A percentile compares a stretch with the other conserved stretches of the same genome.
These are phyloP conservation scores for Hemisphaericaspora subhashii DNA, from an alignment of 1,139 yeast genomes.

Conservation along the genomic window DNA sequence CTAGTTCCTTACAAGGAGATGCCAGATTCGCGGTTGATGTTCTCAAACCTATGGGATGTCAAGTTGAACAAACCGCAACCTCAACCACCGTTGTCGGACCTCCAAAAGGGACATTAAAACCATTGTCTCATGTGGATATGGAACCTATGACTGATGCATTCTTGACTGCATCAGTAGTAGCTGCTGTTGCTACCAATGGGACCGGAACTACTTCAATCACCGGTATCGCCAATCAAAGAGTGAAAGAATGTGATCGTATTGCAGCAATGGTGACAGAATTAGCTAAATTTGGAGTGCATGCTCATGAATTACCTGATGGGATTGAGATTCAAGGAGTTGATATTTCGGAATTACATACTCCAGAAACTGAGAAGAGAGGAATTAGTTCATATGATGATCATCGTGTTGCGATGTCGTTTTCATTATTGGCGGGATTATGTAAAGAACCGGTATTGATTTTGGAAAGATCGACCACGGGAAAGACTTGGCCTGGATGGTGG, in stretches of 20 bases:
- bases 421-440: conserved; percentile 68
- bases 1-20: conserved; percentile 91
- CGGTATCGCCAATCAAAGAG: conserved; percentile 98
- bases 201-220: conserved; percentile 69
- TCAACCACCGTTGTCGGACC: conserved; percentile 95
- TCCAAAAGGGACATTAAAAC: conserved; percentile 61
- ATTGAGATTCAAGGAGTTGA: conserved; percentile 76
- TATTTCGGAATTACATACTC: conserved; percentile 47
- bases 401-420: conserved; percentile 97
- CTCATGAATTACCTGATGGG: conserved; percentile 89
- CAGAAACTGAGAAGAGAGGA: conserved; percentile 50
- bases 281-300: conserved; percentile 84
- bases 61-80: conserved; percentile 74
- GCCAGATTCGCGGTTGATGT: conserved; percentile 96
- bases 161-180: conserved; percentile 93
- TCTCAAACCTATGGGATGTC: conserved; percentile 92
- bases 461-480: conserved; percentile 90
- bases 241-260: conserved; percentile 94
- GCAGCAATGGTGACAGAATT: conserved; percentile 90
- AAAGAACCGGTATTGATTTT: conserved; percentile 65
- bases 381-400: conserved; percentile 89
- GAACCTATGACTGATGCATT: conserved; percentile 99
- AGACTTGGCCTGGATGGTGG: conserved; percentile 99
- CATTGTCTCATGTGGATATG: conserved; percentile 84
- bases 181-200: conserved; percentile 73